phyloP scores from a whole-genome alignment of 371 early-diverging fungal genomes.

The Catenaria anguillulae region DNA sequence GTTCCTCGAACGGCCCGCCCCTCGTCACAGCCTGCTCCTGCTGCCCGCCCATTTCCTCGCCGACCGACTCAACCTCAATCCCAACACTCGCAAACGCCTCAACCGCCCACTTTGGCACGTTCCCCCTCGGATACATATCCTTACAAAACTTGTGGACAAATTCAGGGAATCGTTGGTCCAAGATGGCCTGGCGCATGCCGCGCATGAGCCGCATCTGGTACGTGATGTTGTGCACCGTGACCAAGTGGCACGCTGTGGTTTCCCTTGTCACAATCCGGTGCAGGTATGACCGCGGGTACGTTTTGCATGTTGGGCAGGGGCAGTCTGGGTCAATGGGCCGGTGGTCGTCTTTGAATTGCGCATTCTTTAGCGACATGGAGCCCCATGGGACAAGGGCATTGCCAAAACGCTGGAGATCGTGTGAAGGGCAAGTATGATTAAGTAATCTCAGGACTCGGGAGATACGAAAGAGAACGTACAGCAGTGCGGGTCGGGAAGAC shows the following conservation, averaged over 20 bases:
- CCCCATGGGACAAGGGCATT: conserved; percentile 73
- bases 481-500: conserved; percentile 95
- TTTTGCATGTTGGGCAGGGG: conserved; percentile 69
- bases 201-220: conserved; percentile 80
- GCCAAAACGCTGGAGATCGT: conserved; percentile 60
- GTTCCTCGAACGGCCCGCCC: too few relatives aligned
- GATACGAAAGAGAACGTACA: conserved; percentile 30
- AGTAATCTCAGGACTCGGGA: too few relatives aligned
- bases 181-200: conserved; percentile 60
- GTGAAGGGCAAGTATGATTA: background rate
- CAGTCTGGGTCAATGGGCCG: conserved; percentile 71
- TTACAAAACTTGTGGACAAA: conserved; percentile 65
- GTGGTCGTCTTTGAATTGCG: conserved; percentile 45
- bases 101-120: conserved; percentile 63
- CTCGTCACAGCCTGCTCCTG: too few relatives aligned
- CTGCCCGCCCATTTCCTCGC: too few relatives aligned
- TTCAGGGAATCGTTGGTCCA: conserved; percentile 56
- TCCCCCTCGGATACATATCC: conserved; percentile 41
- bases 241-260: conserved; percentile 76
- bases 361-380: conserved; percentile 48
- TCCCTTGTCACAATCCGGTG: conserved; percentile 38
- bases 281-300: conserved; percentile 65
- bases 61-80: conserved; percentile 44
- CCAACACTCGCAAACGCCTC: conserved; percentile 64
- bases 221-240: conserved; percentile 79